phyloP scores from a whole-genome alignment of 2,329 filamentous ascomycete species.

The Sarocladium oryzae region DNA sequence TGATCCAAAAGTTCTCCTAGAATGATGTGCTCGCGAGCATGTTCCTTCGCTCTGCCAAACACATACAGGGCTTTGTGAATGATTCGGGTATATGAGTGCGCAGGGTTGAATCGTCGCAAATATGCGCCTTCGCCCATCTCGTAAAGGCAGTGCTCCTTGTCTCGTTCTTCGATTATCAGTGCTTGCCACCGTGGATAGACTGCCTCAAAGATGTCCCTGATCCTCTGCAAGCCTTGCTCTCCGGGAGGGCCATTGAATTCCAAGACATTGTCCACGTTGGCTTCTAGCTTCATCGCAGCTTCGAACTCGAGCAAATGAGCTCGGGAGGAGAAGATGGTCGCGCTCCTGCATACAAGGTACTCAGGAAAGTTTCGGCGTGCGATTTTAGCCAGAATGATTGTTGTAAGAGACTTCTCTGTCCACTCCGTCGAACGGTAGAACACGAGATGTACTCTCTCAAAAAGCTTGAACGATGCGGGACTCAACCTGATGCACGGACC shows the following conservation, averaged over 20 bases:
- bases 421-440: constrained; percentile 95
- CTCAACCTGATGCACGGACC: constrained; percentile 83
- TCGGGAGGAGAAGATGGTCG: constrained; percentile 80
- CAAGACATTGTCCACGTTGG: constrained; percentile 71
- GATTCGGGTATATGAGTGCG: constrained; percentile 89
- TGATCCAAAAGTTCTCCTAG: constrained; percentile 72
- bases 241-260: constrained; percentile 70
- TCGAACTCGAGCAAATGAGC: constrained; percentile 80
- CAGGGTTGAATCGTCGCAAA: constrained; percentile 80
- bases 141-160: constrained; percentile 71
- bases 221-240: constrained; percentile 56
- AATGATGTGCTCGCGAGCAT: constrained; percentile 68
- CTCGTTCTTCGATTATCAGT: constrained; percentile 66
- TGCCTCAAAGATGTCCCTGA: constrained; percentile 66
- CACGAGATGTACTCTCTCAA: constrained; percentile 89
- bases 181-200: constrained; percentile 76
- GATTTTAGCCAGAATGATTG: constrained; percentile 89
- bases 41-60: constrained; percentile 74
- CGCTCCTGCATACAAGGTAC: constrained; percentile 84
- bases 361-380: constrained; percentile 80
- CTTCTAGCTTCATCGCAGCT: constrained; percentile 74
- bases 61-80: constrained; percentile 80
- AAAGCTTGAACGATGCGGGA: constrained; percentile 65
- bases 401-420: constrained; percentile 94
- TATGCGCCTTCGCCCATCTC: constrained; percentile 83